Percentiles rank a stretch among this genome's conserved stretches.
Evolutionary conservation across 331 rosid genomes (phyloP).

Genomic region (Erythrophleum ivorense): DNA sequence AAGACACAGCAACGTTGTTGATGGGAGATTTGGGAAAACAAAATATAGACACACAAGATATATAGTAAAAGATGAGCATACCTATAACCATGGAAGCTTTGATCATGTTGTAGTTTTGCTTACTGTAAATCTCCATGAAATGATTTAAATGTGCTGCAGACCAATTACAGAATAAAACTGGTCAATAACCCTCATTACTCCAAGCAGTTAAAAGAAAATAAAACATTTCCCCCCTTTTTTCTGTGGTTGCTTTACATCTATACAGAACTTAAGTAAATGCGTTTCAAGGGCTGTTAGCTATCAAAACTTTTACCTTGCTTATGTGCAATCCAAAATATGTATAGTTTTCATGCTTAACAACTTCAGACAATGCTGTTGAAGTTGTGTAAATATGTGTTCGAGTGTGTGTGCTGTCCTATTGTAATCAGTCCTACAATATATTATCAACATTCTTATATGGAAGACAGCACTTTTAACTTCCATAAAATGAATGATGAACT

Average conservation of each 20-base stretch:
- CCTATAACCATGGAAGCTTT: slow-evolving; percentile 70
- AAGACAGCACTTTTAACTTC: background rate
- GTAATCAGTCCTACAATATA: background rate
- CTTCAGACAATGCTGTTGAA: background rate
- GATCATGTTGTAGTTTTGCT: slow-evolving; percentile 67
- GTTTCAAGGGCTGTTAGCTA: slow-evolving; percentile 24
- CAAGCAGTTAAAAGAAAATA: slow-evolving; percentile 20
- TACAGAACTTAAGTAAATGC: slow-evolving; percentile 33
- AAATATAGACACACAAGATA: slow-evolving; percentile 24
- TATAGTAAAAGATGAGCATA: slow-evolving; percentile 42
- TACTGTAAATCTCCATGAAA: slow-evolving; percentile 75
- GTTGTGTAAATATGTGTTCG: background rate
- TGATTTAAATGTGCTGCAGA: slow-evolving; percentile 94
- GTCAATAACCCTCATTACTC: slow-evolving; percentile 12
- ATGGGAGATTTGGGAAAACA: slow-evolving; percentile 5
- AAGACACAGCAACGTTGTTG: slow-evolving; percentile 15
- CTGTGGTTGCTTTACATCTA: slow-evolving; percentile 22
- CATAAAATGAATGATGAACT: slow-evolving; percentile 22
- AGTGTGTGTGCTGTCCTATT: background rate
- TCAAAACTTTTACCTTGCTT: slow-evolving; percentile 17
- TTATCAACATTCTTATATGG: background rate
- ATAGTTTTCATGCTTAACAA: slow-evolving; percentile 24
- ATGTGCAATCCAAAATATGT: slow-evolving; percentile 21
- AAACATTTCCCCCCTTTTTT: slow-evolving; percentile 5
- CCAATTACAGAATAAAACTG: slow-evolving; percentile 37